Base-by-base conservation (phyloP, 495 filamentous ascomycete genomes). In the Aspergillus biplanus region DNA sequence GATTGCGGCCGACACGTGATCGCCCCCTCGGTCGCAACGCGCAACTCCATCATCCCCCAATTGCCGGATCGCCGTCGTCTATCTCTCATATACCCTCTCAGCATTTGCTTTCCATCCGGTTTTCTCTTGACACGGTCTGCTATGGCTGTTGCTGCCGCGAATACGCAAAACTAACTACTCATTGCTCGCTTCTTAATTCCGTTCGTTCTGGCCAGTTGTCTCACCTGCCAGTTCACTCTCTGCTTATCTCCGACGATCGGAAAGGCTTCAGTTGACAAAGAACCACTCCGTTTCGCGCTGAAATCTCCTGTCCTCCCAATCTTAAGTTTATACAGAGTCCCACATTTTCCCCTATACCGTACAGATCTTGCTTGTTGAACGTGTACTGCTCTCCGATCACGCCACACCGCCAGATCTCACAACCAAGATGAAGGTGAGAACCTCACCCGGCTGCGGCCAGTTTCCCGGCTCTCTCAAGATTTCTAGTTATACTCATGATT, bases 1-100 rank as follows among this genome's bases (percentile, higher is more conserved):
- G 68, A 62, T 50, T 46, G 39, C 58, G 47, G 39, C 32, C 55
- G 46, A 56, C 78, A 80, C 77, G 76, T 80, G 78, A 80, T 53
- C 39, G 32, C 58, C 60, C 66, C 59, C 55, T 62, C 59, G 65
- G 58, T 66, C 72, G 73, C 73, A 75, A 68, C 69, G 64, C 67
- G 67, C 65, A 67, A 64, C 63, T 52, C 61, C 21, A 50, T 37
- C 56, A 47, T 52, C 35, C 27, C 39, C 47, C 48, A 35, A 61
- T 61, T 49, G 34, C 33, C 53, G 52, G 56, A 47, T 50, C 33
- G 61, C 66, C 71, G 64, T 64, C 58, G 35, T 32, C 53, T 21
- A 31, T 70, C 56, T 47, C 53, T 56, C 59, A 53, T 50, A 33
- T n/a, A 47, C 33, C 50, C 54, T 57, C 32, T 60, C 52, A 18